Percentiles rank a stretch among this genome's conserved stretches.
Evolutionary conservation across 192 early-diverging fungal genomes (phyloP).

Genomic region (Rhizoclosmatium sp.): DNA sequence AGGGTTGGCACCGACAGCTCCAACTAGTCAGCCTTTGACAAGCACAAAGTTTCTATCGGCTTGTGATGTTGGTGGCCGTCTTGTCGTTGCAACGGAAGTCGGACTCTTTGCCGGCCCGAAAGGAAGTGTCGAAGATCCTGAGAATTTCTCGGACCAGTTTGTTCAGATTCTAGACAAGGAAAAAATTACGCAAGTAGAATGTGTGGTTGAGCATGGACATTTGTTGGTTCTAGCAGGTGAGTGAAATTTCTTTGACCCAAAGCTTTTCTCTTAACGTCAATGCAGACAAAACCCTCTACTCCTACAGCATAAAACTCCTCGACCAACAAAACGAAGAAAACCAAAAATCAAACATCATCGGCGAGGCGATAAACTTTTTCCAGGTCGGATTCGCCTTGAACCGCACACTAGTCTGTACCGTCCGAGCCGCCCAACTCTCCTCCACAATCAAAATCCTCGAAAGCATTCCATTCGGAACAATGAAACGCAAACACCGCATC

Average conservation of each 20-base stretch:
- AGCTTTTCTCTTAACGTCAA: background rate
- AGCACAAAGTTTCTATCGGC: background rate
- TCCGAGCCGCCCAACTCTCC: slow-evolving; percentile 75
- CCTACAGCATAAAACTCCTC: slow-evolving; percentile 41
- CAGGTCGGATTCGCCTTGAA: slow-evolving; percentile 69
- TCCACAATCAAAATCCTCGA: slow-evolving; percentile 83
- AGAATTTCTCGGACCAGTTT: slow-evolving; percentile 33
- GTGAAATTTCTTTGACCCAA: background rate
- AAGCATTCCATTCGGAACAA: slow-evolving; percentile 59
- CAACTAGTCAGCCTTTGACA: background rate
- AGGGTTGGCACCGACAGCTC: background rate
- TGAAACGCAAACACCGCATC: slow-evolving; percentile 53
- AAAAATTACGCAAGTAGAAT: slow-evolving; percentile 88
- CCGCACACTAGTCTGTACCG: slow-evolving; percentile 70
- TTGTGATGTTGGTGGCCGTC: slow-evolving; percentile 59
- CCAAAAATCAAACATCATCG: slow-evolving; percentile 59
- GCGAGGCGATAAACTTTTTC: slow-evolving; percentile 74
- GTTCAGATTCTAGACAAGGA: slow-evolving; percentile 68
- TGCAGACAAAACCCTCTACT: slow-evolving; percentile 49
- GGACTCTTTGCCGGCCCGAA: slow-evolving; percentile 83
- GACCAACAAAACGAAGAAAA: slow-evolving; percentile 26
- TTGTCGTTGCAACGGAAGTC: slow-evolving; percentile 85
- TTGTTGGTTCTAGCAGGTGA: slow-evolving; percentile 84
- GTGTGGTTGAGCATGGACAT: slow-evolving; percentile 79
- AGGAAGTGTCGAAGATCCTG: slow-evolving; percentile 57